phyloP scores from a whole-genome alignment of 345 rosid genomes.

The Hypericum perforatum region DNA sequence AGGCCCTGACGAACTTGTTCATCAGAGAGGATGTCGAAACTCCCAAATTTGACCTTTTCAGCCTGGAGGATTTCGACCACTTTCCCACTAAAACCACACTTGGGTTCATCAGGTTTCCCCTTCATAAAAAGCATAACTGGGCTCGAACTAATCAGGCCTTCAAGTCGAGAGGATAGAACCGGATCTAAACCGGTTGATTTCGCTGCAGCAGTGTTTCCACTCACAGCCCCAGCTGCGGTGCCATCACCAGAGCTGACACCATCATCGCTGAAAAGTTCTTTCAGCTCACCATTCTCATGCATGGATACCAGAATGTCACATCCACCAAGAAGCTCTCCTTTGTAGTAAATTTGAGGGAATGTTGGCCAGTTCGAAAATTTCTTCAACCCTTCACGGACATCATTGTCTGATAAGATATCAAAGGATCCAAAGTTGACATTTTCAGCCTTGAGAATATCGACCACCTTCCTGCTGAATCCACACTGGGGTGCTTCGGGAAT shows the following conservation, averaged over 20 bases:
- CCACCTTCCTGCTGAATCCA: slow-evolving; percentile 77
- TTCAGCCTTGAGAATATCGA: slow-evolving; percentile 64
- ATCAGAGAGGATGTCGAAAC: slow-evolving; percentile 69
- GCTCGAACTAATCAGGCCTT: slow-evolving; percentile 50
- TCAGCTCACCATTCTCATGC: slow-evolving; percentile 85
- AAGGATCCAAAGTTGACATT: slow-evolving; percentile 72
- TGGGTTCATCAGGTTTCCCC: slow-evolving; percentile 81
- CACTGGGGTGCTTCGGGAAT: slow-evolving; percentile 74
- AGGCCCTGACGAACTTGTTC: slow-evolving; percentile 90
- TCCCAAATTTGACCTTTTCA: slow-evolving; percentile 60
- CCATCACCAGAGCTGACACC: slow-evolving; percentile 11
- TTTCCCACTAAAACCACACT: slow-evolving; percentile 89
- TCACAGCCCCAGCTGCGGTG: slow-evolving; percentile 16
- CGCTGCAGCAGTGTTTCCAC: slow-evolving; percentile 39
- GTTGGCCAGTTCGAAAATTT: slow-evolving; percentile 99
- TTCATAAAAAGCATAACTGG: slow-evolving; percentile 91
- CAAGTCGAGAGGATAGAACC: slow-evolving; percentile 41
- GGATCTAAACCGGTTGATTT: slow-evolving; percentile 51
- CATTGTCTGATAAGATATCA: slow-evolving; percentile 61
- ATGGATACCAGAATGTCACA: slow-evolving; percentile 75
- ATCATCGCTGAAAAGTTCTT: slow-evolving; percentile 57
- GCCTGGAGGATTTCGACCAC: slow-evolving; percentile 73
- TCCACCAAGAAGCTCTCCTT: slow-evolving; percentile 95
- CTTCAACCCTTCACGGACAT: slow-evolving; percentile 91
- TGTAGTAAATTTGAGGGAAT: slow-evolving; percentile 90